phyloP scores from a whole-genome alignment of 2,329 filamentous ascomycete genomes.

The Fusarium udum region DNA sequence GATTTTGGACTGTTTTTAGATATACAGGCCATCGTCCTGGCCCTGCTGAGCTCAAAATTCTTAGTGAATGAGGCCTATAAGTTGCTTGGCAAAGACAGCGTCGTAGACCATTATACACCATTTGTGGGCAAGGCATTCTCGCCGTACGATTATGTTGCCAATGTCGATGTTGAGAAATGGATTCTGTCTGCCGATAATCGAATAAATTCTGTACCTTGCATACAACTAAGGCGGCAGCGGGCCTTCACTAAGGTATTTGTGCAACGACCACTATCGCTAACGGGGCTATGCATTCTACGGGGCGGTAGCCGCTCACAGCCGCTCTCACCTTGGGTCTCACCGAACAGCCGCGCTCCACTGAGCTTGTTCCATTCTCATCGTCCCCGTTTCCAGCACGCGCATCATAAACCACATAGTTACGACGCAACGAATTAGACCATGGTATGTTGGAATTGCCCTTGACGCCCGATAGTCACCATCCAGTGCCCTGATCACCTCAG shows the following conservation, averaged over 20 bases:
- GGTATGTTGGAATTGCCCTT: conserved; percentile 30
- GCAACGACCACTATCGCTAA: conserved; percentile 12
- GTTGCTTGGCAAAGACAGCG: conserved; percentile 69
- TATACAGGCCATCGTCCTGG: conserved; percentile 7
- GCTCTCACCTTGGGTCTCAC: conserved; percentile 37
- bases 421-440: conserved; percentile 37
- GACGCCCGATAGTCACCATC: background rate
- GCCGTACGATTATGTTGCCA: background rate
- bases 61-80: conserved; percentile 52
- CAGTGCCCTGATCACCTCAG: background rate
- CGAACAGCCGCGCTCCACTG: conserved; percentile 42
- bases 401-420: conserved; percentile 34
- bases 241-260: conserved; percentile 6
- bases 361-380: conserved; percentile 41
- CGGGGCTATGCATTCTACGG: conserved; percentile 41
- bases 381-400: conserved; percentile 35
- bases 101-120: conserved; percentile 68
- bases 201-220: background rate
- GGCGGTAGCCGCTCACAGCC: conserved; percentile 22
- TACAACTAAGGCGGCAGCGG: background rate
- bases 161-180: background rate
- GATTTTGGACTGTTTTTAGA: conserved; percentile 17
- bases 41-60: conserved; percentile 39
- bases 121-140: conserved; percentile 44
- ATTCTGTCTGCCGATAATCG: background rate